Conservation (phyloP, 2,329 filamentous ascomycete genomes). For the Fusarium avenaceum region DNA sequence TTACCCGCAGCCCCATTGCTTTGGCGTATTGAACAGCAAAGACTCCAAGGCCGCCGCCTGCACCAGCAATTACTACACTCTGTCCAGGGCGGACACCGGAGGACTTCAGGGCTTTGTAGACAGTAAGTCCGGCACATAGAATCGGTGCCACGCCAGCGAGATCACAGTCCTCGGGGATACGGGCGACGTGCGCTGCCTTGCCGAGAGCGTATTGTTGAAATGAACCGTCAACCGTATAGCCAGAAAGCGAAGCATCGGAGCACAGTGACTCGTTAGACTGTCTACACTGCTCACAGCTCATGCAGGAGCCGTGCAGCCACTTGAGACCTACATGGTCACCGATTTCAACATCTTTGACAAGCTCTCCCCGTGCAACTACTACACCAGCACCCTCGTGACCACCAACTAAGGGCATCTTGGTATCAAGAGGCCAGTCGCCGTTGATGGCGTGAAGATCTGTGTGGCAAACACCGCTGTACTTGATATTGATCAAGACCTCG, state of each 20-base stretch:
- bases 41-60: conserved; percentile 81
- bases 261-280: conserved; percentile 85
- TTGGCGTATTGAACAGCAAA: conserved; percentile 86
- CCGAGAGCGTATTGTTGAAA: conserved; percentile 92
- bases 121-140: conserved; percentile 85
- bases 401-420: conserved; percentile 85
- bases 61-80: conserved; percentile 83
- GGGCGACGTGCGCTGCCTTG: conserved; percentile 84
- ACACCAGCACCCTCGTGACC: conserved; percentile 82
- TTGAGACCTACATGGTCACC: conserved; percentile 88
- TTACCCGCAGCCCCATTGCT: conserved; percentile 83
- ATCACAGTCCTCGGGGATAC: conserved; percentile 78
- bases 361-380: conserved; percentile 80
- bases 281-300: conserved; percentile 84
- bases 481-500: conserved; percentile 89
- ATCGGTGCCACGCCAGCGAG: conserved; percentile 83
- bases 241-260: conserved; percentile 77
- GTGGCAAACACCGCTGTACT: conserved; percentile 90
- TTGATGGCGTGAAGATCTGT: conserved; percentile 82
- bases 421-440: conserved; percentile 84
- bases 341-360: conserved; percentile 81
- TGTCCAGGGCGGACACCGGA: conserved; percentile 79
- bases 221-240: conserved; percentile 89
- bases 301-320: conserved; percentile 89
- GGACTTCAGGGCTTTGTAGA: conserved; percentile 88